phyloP scores from a whole-genome alignment of 768 basidiomycete genomes.

The Russula sp. region DNA sequence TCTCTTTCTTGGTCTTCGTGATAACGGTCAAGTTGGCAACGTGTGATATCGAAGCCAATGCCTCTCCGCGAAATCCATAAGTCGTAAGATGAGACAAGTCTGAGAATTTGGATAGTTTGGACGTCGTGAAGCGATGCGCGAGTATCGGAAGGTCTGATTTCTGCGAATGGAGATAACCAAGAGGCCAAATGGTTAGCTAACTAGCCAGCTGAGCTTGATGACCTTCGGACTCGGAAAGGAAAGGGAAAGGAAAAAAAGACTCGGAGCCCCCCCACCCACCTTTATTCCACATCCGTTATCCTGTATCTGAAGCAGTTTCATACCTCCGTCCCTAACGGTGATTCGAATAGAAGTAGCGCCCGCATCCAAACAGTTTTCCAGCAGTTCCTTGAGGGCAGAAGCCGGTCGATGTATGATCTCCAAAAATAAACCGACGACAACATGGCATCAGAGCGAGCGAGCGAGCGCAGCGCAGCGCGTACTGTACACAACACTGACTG shows the following conservation, averaged over 20 bases:
- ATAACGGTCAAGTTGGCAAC: constrained; percentile 84
- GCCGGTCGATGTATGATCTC: constrained; percentile 88
- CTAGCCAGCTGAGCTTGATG: background rate
- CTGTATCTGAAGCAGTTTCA: constrained; percentile 92
- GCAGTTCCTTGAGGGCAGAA: constrained; percentile 91
- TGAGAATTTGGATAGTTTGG: constrained; percentile 82
- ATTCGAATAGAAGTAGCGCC: constrained; percentile 82
- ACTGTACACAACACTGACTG: too few relatives aligned
- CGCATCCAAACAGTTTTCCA: constrained; percentile 96
- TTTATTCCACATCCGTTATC: constrained; percentile 96
- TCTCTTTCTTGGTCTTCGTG: constrained; percentile 82
- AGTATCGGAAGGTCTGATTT: constrained; percentile 86
- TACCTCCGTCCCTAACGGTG: constrained; percentile 90
- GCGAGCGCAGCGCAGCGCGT: too few relatives aligned
- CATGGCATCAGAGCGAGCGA: background rate
- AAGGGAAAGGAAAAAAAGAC: too few relatives aligned
- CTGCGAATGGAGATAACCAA: constrained; percentile 40
- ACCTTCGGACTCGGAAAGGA: background rate
- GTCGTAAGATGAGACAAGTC: constrained; percentile 83
- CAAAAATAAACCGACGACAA: background rate
- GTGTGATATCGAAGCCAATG: constrained; percentile 92
- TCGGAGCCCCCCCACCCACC: constrained; percentile 46
- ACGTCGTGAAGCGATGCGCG: constrained; percentile 94
- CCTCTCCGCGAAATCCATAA: constrained; percentile 97
- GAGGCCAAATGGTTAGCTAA: background rate